Evolutionary conservation across 768 basidiomycete genomes (phyloP).

Genomic region (Hebeloma cylindrosporum): DNA sequence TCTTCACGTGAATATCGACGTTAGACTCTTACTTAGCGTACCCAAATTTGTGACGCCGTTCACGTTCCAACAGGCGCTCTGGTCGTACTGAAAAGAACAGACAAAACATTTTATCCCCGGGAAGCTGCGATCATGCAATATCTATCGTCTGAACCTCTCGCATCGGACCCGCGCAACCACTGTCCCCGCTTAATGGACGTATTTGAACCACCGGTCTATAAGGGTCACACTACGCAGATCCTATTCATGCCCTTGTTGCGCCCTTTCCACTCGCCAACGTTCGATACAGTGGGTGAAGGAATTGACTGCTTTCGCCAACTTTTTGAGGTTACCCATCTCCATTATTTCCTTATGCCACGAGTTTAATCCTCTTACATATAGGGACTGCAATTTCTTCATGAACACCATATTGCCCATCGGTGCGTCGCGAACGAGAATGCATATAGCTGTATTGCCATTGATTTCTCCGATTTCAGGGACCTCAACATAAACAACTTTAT

Average conservation of each 20-base stretch:
- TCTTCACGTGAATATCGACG: background rate
- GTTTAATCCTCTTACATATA: background rate
- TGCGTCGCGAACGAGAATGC: constrained; percentile 10
- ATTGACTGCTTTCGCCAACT: constrained; percentile 33
- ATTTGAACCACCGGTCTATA: constrained; percentile 14
- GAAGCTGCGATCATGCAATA: constrained; percentile 26
- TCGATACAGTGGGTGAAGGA: constrained; percentile 36
- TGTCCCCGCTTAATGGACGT: constrained; percentile 28
- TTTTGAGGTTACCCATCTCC: constrained; percentile 30
- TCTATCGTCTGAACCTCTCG: constrained; percentile 21
- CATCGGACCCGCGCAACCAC: constrained; percentile 29
- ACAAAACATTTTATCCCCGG: constrained; percentile 13
- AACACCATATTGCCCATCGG: constrained; percentile 37
- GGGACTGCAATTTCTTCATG: constrained; percentile 37
- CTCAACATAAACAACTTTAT: constrained; percentile 9
- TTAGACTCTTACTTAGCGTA: background rate
- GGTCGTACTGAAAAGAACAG: constrained; percentile 14
- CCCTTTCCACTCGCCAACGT: constrained; percentile 25
- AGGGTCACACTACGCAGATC: constrained; percentile 19
- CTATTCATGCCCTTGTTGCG: constrained; percentile 35
- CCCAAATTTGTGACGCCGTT: constrained; percentile 8
- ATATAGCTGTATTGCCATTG: background rate
- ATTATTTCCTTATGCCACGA: background rate
- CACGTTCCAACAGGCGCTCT: constrained; percentile 1
- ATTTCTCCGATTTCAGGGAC: background rate